Evolutionary conservation across 345 rosid genomes (phyloP), one percentile per base, ranked within the genome.

Genomic region (Pseudoturritis turrita): DNA sequence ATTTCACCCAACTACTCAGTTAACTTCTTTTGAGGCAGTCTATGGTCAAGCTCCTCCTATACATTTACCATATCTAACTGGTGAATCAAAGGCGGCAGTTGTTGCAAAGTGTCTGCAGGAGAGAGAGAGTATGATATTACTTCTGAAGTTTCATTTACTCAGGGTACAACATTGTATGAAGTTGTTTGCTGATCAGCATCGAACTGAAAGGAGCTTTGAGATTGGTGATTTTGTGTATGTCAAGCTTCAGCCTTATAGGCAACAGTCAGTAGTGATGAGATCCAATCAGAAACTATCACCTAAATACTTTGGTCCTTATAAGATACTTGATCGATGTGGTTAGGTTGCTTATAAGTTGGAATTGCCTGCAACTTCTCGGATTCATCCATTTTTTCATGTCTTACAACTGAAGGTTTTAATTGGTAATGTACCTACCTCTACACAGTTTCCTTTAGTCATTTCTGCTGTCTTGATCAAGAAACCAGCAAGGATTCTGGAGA

Each of bases 181-280:
- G n/a, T n/a, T 29, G 0, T 2, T 47, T 2, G 28, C 28, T 0
- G 14, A 47, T 10, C 28, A 47, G 1, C 28, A 21, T 4, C 0
- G 14, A 0, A 46, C 13, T 0, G 28, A 47, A 1, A 4, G n/a
- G 0, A 3, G 0, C 0, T 47, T 47, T 4, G 7, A 3, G 0
- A 11, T 50, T 4, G 31, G 55, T 0, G 55, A 50, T 1, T 50
- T 11, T 11, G 55, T 50, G 1, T 23, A 22, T 13, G 8, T 50
- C 1, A 50, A 50, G 1, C 9, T 50, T 0, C 55, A 50, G 0
- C 31, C 55, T 11, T 50, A 50, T 2, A 2, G 31, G 0, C 55
- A 50, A 6, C n/a, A 23, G 0, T 50, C 31, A 0, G 21, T 44
- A 1, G 49, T 44, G 0, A 0, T 44, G 10, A 1, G 49, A 0